These are phyloP conservation scores for Penicillium manginii DNA, from an alignment of 495 filamentous ascomycete species.

Conservation along the genomic window DNA sequence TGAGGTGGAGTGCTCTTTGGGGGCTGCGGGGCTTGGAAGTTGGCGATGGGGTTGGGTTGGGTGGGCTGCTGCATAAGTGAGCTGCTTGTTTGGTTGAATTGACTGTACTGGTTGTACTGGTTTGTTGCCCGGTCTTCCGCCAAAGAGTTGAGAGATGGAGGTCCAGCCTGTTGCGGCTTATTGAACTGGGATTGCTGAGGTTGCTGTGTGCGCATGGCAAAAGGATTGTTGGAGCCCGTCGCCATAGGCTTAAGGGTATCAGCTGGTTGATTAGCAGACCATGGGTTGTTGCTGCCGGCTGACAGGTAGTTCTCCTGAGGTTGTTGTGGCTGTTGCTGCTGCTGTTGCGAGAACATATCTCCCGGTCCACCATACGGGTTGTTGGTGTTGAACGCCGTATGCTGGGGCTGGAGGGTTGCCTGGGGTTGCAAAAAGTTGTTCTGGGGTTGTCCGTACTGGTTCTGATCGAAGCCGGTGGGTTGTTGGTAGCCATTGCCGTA, in stretches of 20 bases:
- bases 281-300: constrained; percentile 86
- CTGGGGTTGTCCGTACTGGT: constrained; percentile 54
- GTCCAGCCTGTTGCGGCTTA: constrained; percentile 48
- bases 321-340: constrained; percentile 56
- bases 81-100: constrained; percentile 36
- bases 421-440: constrained; percentile 57
- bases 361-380: constrained; percentile 67
- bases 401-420: constrained; percentile 65
- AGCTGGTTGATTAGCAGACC: constrained; percentile 48
- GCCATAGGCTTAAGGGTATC: constrained; percentile 56
- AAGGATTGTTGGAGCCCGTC: constrained; percentile 97
- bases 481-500: constrained; percentile 70
- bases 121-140: constrained; percentile 71
- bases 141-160: constrained; percentile 68
- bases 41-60: constrained; percentile 52
- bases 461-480: constrained; percentile 63
- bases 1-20: constrained; percentile 51
- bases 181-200: constrained; percentile 59
- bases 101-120: constrained; percentile 53
- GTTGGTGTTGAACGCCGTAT: constrained; percentile 67
- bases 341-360: constrained; percentile 48
- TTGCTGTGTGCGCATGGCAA: constrained; percentile 65
- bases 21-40: constrained; percentile 52
- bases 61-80: constrained; percentile 19
- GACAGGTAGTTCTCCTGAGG: constrained; percentile 63